Percentiles rank a stretch among this genome's conserved stretches.
These are phyloP conservation scores for Fusarium armeniacum DNA, from an alignment of 2,329 filamentous ascomycete species.

Conservation along the genomic window DNA sequence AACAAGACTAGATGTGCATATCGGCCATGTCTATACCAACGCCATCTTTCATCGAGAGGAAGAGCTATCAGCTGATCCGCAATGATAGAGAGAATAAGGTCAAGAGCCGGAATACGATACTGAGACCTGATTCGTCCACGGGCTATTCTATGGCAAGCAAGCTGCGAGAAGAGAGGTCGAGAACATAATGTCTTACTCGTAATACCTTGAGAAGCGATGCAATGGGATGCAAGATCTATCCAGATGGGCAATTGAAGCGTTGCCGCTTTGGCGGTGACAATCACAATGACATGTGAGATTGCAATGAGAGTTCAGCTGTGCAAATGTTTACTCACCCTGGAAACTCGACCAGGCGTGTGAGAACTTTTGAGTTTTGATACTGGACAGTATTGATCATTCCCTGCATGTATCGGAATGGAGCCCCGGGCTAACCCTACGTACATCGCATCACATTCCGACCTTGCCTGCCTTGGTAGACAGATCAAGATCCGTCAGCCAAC, in stretches of 20 bases:
- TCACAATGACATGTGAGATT: constrained; percentile 3
- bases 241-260: constrained; percentile 1
- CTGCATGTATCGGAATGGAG: not conserved
- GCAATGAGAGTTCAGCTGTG: not conserved
- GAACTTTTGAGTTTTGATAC: not conserved
- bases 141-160: constrained; percentile 7
- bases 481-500: not conserved
- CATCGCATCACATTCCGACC: constrained; percentile 3
- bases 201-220: constrained; percentile 7
- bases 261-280: constrained; percentile 1
- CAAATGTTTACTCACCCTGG: not conserved
- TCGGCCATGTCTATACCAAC: constrained; percentile 9
- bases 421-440: not conserved
- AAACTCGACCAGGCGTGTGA: not conserved
- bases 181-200: constrained; percentile 23
- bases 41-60: not conserved
- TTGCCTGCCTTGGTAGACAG: constrained; percentile 2
- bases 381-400: not conserved
- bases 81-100: not conserved
- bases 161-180: constrained; percentile 11
- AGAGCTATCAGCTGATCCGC: not conserved
- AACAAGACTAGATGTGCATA: constrained; percentile 1
- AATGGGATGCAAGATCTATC: constrained; percentile 15
- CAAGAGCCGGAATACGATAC: not conserved
- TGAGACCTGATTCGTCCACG: constrained; percentile 11